Evolutionary conservation across 257 asterid species (phyloP), one percentile per base, ranked within the genome.

Genomic region (Lantana camara): DNA sequence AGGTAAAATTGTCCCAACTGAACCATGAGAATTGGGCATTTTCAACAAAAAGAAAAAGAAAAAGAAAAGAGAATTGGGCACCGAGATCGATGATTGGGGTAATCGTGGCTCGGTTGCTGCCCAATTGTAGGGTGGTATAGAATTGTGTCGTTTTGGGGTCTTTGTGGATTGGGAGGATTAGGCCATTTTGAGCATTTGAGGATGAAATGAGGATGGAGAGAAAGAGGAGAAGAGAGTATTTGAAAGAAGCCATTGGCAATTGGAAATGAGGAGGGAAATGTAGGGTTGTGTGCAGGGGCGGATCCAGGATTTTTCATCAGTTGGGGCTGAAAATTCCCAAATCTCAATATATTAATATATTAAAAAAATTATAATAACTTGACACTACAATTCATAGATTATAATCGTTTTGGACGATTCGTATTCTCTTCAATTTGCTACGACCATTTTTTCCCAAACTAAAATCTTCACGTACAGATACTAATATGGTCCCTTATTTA

Each of bases 71-170:
- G n/a, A n/a, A n/a, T n/a, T 55, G 79, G 57, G 72, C 71, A 7
- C 83, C 81, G 35, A 81, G 82, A 62, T 75, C 78, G 62, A 81
- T n/a, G 62, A 58, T 72, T 7, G 82, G 38, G 44, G 40, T 75
- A 13, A 81, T 67, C 29, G 78, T 15, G 51, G 73, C 62, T 4
- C 61, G 70, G 38, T 54, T 35, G 73, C 80, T 75, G 58, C 87
- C 82, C 74, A 78, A 68, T 2, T 60, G 59, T 27, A 82, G 3
- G 0, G 80, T 73, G 61, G 87, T 63, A 75, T 70, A 67, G 79
- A 49, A 65, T 50, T 79, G 87, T 0, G 66, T 34, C 7, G 84
- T 82, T 61, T 70, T 55, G 22, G 74, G 3, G 55, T 82, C 84
- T 22, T 73, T 75, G 3, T 20, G 40, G 46, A 82, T 52, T 22